Percentiles rank a stretch among this genome's conserved stretches.
Evolutionary conservation across 2,329 filamentous ascomycete genomes (phyloP).

Genomic region (Lachnum nothofagi): DNA sequence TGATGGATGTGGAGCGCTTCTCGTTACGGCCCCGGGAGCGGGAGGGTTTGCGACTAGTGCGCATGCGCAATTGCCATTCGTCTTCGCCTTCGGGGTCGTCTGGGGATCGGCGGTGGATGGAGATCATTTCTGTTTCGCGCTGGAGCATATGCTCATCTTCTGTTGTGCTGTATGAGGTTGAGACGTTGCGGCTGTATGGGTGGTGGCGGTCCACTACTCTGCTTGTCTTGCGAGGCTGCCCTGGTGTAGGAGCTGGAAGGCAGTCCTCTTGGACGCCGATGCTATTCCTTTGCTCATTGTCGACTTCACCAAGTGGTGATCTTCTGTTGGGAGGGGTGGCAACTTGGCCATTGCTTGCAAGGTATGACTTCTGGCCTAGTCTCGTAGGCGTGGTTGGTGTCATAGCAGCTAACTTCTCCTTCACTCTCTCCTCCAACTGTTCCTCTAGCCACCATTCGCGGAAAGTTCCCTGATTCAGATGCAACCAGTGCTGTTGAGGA

Average conservation of each 20-base stretch:
- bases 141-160: constrained; percentile 50
- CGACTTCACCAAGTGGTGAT: constrained; percentile 88
- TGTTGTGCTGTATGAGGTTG: constrained; percentile 33
- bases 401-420: constrained; percentile 47
- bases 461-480: constrained; percentile 93
- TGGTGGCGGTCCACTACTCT: constrained; percentile 68
- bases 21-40: constrained; percentile 57
- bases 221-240: constrained; percentile 86
- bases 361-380: constrained; percentile 54
- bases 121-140: constrained; percentile 53
- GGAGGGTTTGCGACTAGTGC: constrained; percentile 59
- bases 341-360: constrained; percentile 60
- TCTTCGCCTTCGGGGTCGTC: constrained; percentile 74
- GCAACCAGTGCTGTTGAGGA: constrained; percentile 97
- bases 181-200: constrained; percentile 59
- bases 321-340: constrained; percentile 79
- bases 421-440: constrained; percentile 40
- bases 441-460: constrained; percentile 94
- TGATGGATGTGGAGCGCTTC: constrained; percentile 68
- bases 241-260: constrained; percentile 88
- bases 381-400: constrained; percentile 56
- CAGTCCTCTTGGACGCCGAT: constrained; percentile 78
- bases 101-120: constrained; percentile 56
- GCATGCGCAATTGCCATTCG: constrained; percentile 65
- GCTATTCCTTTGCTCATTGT: constrained; percentile 64